Evolutionary conservation across 163 green algal genomes (phyloP).

Genomic region (Scenedesmus sp.): DNA sequence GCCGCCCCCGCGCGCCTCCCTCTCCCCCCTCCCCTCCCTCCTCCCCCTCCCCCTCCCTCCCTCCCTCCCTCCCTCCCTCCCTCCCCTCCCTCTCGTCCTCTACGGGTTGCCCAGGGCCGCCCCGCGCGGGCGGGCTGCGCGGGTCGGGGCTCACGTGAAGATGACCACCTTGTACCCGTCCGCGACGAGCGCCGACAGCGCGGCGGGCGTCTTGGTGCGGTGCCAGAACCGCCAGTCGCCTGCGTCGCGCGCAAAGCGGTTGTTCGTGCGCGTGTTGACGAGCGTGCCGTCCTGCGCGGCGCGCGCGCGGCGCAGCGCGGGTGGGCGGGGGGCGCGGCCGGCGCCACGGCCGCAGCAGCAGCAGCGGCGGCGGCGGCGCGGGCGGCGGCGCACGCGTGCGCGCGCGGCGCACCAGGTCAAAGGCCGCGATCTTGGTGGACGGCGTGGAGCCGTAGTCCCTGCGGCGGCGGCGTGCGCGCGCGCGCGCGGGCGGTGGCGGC

Average conservation of each 20-base stretch:
- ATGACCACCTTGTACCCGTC: constrained; percentile 80
- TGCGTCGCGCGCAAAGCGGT: constrained; percentile 54
- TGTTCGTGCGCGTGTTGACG: constrained; percentile 63
- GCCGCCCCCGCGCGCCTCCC: no score
- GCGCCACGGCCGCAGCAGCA: neutral
- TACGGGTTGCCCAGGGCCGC: no score
- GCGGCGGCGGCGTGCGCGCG: neutral
- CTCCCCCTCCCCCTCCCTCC: no score
- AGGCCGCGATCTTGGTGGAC: constrained; percentile 66
- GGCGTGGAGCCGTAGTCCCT: neutral
- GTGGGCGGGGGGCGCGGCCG: no score
- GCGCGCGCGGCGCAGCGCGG: neutral
- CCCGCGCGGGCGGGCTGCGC: no score
- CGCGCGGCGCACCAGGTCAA: constrained; percentile 74
- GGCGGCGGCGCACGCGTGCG: no score
- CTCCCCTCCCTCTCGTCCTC: no score
- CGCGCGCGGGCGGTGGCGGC: neutral
- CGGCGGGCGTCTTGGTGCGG: constrained; percentile 49
- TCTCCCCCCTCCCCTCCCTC: no score
- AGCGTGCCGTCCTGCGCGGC: constrained; percentile 80
- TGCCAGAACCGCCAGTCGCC: constrained; percentile 80
- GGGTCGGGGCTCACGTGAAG: constrained; percentile 60
- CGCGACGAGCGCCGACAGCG: constrained; percentile 57
- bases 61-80: no score
- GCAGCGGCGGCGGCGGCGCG: no score